Base-by-base conservation (phyloP, 805 yeast species). In the Jamesozyma spencerorum region DNA sequence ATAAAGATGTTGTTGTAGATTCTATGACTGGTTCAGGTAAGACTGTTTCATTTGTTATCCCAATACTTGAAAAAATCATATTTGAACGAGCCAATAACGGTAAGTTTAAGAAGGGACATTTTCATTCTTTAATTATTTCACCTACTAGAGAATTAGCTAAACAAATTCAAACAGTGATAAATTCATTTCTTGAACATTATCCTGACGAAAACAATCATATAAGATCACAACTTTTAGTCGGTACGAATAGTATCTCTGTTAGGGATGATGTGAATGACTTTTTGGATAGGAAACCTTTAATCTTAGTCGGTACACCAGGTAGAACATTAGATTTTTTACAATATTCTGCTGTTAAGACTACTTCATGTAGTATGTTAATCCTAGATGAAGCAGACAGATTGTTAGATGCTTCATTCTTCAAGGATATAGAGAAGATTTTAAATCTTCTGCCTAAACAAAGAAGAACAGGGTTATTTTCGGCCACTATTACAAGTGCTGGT, bases 1-100 rank as follows among this genome's bases (percentile, higher is more conserved):
- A 87, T 55, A 90, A 90, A 54, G 98, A 92, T 63, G 96, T 92
- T 3, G 92, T 92, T 7, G 97, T 87, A 1, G 97, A 92, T 58
- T 95, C 97, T 0, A 95, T 86, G 1, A 92, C 98, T 0, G 98
- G 98, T 0, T 87, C 97, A 0, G 98, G 98, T n/a, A 92, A 92
- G 58, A 92, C 98, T 0, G 60, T 88, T n/a, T 82, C 97, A 3
- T 92, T 84, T 65, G 76, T 79, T 4, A 70, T 92, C 2, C 98
- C 98, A 0, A 72, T 84, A 1, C 53, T 87, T 4, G 90, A 87
- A 51, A 80, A 78, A 49, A 61, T 87, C 6, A 44, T 70, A 5
- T 53, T 57, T 3, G 65, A 60, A 24, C 63, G 62, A 18, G 64
- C 63, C 3, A 50, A 48, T 31, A 38, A 50, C 8, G n/a, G 44